phyloP scores from a whole-genome alignment of 805 yeast genomes.

The Wickerhamomyces bisporus region DNA sequence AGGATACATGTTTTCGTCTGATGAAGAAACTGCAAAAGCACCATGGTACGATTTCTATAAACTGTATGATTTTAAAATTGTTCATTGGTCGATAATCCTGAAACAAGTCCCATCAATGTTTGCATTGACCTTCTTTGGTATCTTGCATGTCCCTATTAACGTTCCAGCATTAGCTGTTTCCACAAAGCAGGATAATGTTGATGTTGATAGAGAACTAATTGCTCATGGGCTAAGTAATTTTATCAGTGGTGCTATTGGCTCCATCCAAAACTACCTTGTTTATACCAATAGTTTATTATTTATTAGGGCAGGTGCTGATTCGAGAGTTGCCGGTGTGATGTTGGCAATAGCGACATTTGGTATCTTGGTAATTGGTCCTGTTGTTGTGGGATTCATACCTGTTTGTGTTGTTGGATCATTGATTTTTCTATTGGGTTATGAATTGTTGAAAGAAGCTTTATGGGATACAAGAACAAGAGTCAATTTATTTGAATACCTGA shows the following conservation, averaged over 20 bases:
- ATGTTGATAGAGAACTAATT: conserved; percentile 87
- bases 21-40: conserved; percentile 49
- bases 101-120: conserved; percentile 86
- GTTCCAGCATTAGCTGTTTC: conserved; percentile 96
- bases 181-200: conserved; percentile 72
- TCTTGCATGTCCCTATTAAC: conserved; percentile 93
- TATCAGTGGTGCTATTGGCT: conserved; percentile 76
- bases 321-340: conserved; percentile 83
- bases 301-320: conserved; percentile 92
- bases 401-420: conserved; percentile 94
- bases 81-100: conserved; percentile 69
- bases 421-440: conserved; percentile 87
- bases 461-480: conserved; percentile 80
- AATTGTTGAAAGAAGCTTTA: conserved; percentile 78
- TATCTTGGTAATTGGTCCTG: conserved; percentile 86
- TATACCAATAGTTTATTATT: conserved; percentile 91
- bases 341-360: conserved; percentile 75
- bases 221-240: conserved; percentile 94
- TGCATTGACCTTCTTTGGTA: conserved; percentile 93
- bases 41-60: conserved; percentile 91
- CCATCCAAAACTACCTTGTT: conserved; percentile 91
- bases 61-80: conserved; percentile 61
- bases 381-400: conserved; percentile 89
- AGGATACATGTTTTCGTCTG: conserved; percentile 77
- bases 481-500: conserved; percentile 70